These are phyloP conservation scores for Cryptococcus deneoformans DNA, from an alignment of 1,284 basidiomycete species.

Conservation along the genomic window DNA sequence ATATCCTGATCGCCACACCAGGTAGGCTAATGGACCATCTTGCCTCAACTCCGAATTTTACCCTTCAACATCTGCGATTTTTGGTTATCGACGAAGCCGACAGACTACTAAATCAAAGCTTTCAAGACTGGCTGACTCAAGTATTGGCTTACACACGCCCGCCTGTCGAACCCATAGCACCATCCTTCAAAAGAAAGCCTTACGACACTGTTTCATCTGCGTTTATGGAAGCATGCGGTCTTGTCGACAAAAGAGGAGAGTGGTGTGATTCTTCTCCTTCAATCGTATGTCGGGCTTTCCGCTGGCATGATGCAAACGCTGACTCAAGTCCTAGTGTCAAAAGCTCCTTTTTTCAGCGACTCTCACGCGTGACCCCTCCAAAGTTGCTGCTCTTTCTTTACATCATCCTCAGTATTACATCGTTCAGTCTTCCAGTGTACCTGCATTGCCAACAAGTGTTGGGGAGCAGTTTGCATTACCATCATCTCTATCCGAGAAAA, in stretches of 20 bases:
- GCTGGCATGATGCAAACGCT: background rate
- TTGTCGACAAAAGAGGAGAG: slow-evolving; percentile 23
- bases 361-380: slow-evolving; percentile 82
- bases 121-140: slow-evolving; percentile 89
- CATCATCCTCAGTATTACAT: slow-evolving; percentile 84
- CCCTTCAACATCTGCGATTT: slow-evolving; percentile 89
- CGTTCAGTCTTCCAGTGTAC: slow-evolving; percentile 56
- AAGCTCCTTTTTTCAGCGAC: slow-evolving; percentile 95
- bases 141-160: slow-evolving; percentile 70
- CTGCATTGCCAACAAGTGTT: slow-evolving; percentile 43
- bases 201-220: slow-evolving; percentile 53
- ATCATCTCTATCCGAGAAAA: slow-evolving; percentile 71
- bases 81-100: slow-evolving; percentile 98
- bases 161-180: slow-evolving; percentile 28
- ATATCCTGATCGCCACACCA: slow-evolving; percentile 93
- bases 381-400: slow-evolving; percentile 78
- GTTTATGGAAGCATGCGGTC: slow-evolving; percentile 44
- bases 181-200: slow-evolving; percentile 8
- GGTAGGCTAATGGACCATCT: slow-evolving; percentile 94
- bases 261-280: slow-evolving; percentile 10
- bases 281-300: slow-evolving; percentile 4
- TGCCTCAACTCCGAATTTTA: slow-evolving; percentile 81
- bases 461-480: slow-evolving; percentile 77
- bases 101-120: slow-evolving; percentile 87
- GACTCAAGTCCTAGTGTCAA: slow-evolving; percentile 64